Conservation (phyloP, 805 yeast genomes). For the Barnettozyma sp. region DNA sequence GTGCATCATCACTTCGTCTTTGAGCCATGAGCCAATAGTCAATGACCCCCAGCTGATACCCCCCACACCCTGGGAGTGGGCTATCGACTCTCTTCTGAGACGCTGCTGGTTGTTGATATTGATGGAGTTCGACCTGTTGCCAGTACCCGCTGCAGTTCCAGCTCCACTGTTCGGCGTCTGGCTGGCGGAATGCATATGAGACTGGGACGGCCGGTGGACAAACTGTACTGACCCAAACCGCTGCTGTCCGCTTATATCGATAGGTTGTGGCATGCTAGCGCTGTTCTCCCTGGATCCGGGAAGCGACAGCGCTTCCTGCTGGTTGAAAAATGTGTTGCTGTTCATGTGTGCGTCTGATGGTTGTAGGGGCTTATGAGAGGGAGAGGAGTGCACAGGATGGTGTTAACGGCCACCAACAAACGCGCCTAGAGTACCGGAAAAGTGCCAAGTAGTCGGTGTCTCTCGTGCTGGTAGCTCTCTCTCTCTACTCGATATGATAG, state of each 20-base stretch:
- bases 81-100: slow-evolving; percentile 82
- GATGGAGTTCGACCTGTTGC: slow-evolving; percentile 17
- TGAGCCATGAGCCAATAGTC: slow-evolving; percentile 91
- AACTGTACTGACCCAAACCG: slow-evolving; percentile 25
- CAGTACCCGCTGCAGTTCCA: slow-evolving; percentile 2
- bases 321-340: slow-evolving; percentile 3
- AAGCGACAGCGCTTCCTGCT: background rate
- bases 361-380: background rate
- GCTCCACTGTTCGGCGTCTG: no score
- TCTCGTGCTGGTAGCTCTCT: no score
- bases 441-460: no score
- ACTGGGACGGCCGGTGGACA: slow-evolving; percentile 15
- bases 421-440: no score
- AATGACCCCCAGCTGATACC: slow-evolving; percentile 97
- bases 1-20: slow-evolving; percentile 79
- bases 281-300: slow-evolving; percentile 1
- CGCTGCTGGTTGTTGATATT: slow-evolving; percentile 31
- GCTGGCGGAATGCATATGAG: slow-evolving; percentile 7
- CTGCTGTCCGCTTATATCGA: slow-evolving; percentile 30
- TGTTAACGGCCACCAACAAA: no score
- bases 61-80: slow-evolving; percentile 97
- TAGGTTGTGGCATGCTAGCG: slow-evolving; percentile 29
- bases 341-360: no score
- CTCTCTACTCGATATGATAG: no score
- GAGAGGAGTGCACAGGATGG: background rate